phyloP scores from a whole-genome alignment of 192 early-diverging fungal genomes.

The Backusella tuberculispora region DNA sequence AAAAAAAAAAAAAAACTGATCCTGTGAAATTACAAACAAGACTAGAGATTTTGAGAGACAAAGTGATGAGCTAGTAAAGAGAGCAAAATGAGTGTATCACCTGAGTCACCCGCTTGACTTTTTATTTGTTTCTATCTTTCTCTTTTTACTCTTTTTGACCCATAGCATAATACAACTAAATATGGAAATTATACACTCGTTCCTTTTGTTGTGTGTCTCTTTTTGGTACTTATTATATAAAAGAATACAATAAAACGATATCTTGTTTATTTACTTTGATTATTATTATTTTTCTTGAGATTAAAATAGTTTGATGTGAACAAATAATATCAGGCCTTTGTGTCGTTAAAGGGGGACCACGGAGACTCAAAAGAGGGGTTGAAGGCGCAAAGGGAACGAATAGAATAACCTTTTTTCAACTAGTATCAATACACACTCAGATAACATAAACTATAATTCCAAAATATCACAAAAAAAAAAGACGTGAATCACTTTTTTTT shows the following conservation, averaged over 20 bases:
- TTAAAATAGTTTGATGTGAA: slow-evolving; percentile 9
- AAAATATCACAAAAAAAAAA: background rate
- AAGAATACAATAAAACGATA: background rate
- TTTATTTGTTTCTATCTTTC: slow-evolving; percentile 8
- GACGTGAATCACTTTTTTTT: background rate
- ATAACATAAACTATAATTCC: background rate
- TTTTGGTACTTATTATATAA: background rate
- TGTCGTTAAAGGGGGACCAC: slow-evolving; percentile 9
- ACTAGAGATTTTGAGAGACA: background rate
- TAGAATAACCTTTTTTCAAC: background rate
- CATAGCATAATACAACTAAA: background rate
- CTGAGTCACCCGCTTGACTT: slow-evolving; percentile 12
- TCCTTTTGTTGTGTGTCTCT: background rate
- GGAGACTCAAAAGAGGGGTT: slow-evolving; percentile 10
- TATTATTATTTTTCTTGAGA: slow-evolving; percentile 7
- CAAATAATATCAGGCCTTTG: slow-evolving; percentile 8
- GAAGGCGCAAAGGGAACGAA: slow-evolving; percentile 10
- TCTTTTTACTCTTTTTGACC: background rate
- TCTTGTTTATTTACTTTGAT: background rate
- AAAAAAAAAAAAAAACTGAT: background rate
- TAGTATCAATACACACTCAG: background rate
- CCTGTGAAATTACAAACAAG: slow-evolving; percentile 12
- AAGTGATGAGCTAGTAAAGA: slow-evolving; percentile 7
- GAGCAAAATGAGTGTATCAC: slow-evolving; percentile 4
- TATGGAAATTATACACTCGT: background rate